A percentile compares a stretch with the other conserved stretches of the same genome.
Evolutionary conservation across 2,329 filamentous ascomycete genomes (phyloP).

Genomic region (Alternaria angustiovoidea): DNA sequence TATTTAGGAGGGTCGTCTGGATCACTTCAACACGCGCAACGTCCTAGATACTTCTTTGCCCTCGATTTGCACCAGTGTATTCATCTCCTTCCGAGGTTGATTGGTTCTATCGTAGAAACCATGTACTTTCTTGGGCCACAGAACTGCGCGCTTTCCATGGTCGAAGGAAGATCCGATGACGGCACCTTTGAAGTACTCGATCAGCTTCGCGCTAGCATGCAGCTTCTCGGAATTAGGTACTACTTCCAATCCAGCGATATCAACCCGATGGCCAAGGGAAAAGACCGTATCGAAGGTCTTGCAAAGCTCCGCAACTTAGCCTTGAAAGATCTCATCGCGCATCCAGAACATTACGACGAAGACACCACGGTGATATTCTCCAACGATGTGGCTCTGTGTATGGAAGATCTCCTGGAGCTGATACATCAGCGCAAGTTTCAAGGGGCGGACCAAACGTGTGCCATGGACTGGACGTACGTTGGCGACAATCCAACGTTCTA

Average conservation of each 20-base stretch:
- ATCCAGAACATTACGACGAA: conserved; percentile 90
- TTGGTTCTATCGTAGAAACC: conserved; percentile 62
- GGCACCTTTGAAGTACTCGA: conserved; percentile 62
- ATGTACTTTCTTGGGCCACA: conserved; percentile 61
- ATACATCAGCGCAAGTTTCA: conserved; percentile 58
- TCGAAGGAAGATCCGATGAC: conserved; percentile 65
- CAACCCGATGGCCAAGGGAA: conserved; percentile 48
- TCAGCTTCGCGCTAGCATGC: conserved; percentile 52
- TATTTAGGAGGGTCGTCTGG: conserved; percentile 20
- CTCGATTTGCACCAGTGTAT: conserved; percentile 60
- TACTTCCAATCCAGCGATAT: conserved; percentile 55
- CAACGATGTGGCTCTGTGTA: conserved; percentile 71
- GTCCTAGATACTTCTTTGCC: conserved; percentile 57
- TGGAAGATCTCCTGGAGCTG: conserved; percentile 66
- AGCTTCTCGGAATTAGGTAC: conserved; percentile 51
- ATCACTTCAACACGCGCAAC: conserved; percentile 10
- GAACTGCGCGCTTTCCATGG: conserved; percentile 62
- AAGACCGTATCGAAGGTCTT: conserved; percentile 58
- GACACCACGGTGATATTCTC: conserved; percentile 91
- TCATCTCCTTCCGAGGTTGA: conserved; percentile 58
- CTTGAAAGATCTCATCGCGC: conserved; percentile 55
- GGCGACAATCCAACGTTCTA: conserved; percentile 61
- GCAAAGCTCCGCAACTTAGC: conserved; percentile 63
- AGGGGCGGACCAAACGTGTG: conserved; percentile 65
- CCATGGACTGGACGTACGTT: conserved; percentile 65